Evolutionary conservation across 352 stramenopile species (phyloP), one percentile per base, ranked within the genome.

Genomic region (Pythium monospermum): DNA sequence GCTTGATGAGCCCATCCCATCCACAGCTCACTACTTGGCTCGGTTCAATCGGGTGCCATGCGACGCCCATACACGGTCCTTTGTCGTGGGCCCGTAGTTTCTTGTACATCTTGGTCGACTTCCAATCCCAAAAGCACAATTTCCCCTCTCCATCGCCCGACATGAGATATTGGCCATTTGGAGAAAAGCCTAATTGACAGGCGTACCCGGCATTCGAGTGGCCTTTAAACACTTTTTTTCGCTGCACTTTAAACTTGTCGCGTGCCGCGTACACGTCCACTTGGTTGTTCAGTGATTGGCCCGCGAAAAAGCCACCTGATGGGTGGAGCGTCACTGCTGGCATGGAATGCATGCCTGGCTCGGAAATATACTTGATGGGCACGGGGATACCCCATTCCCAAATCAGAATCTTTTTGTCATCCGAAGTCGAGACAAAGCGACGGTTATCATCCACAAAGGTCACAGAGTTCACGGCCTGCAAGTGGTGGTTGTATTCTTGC

Each of bases 401-500:
- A 21, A 98, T 89, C 21, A 99, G 64, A 19, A 99, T 86, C 69
- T 99, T 99, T 71, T 99, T 99, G 73, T 99, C 97, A 68, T 99
- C 96, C 28, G 85, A 97, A 0, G 92, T 99, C 38, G 85, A 98
- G 21, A 99, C 80, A 56, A 93, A 93, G 15, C 85, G 75, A 12
- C 84, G 88, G 57, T 97, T 96, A 64, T 99, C 94, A 69, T 99
- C 96, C 25, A 98, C 92, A 70, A 99, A 99, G 16, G 95, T 98
- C 39, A 99, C 95, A 18, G 96, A 97, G 72, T 99, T 99, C 11
- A 99, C 96, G 1, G 96, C 88, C 49, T 96, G 91, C 50, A 99
- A 82, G 69, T 99, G 97, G 74, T 99, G 96, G 68, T 99, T 98
- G 82, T 99, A 99, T 69, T 98, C 94, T 74, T 99, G 96, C 22